phyloP scores from a whole-genome alignment of 176 grass and related monocot species.

The Avena insularis region DNA sequence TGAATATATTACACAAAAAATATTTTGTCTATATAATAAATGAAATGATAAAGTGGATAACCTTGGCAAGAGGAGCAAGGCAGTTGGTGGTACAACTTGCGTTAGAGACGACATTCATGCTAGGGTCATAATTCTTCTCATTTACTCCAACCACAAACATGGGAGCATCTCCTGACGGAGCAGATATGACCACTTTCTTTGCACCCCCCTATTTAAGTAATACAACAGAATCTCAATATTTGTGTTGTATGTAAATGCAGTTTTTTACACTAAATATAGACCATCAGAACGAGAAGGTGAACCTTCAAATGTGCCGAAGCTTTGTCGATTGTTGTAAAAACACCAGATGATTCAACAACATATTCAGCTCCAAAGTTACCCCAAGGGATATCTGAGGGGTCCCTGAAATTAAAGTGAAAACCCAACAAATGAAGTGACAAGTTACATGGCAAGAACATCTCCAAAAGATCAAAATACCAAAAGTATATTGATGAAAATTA shows the following conservation, averaged over 20 bases:
- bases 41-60: slow-evolving; percentile 12
- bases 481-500: not conserved
- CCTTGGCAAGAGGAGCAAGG: slow-evolving; percentile 87
- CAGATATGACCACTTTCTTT: slow-evolving; percentile 87
- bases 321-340: slow-evolving; percentile 76
- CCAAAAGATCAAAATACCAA: slow-evolving; percentile 19
- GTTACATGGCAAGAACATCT: not conserved
- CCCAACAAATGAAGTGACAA: slow-evolving; percentile 18
- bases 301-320: slow-evolving; percentile 90
- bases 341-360: slow-evolving; percentile 91
- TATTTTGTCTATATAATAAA: not conserved
- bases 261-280: not conserved
- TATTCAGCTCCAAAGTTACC: slow-evolving; percentile 73
- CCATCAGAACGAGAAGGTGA: too few species aligned
- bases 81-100: slow-evolving; percentile 88
- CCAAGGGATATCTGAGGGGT: slow-evolving; percentile 86
- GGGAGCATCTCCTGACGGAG: slow-evolving; percentile 81
- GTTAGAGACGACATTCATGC: slow-evolving; percentile 81
- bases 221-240: slow-evolving; percentile 7
- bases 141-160: slow-evolving; percentile 90
- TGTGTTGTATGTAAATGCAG: not conserved
- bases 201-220: slow-evolving; percentile 61
- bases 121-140: slow-evolving; percentile 64
- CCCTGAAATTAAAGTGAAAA: slow-evolving; percentile 50
- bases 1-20: not conserved